Evolutionary conservation across 2,329 filamentous ascomycete genomes (phyloP), one percentile per base, ranked within the genome.

Genomic region (Fusarium miscanthi): DNA sequence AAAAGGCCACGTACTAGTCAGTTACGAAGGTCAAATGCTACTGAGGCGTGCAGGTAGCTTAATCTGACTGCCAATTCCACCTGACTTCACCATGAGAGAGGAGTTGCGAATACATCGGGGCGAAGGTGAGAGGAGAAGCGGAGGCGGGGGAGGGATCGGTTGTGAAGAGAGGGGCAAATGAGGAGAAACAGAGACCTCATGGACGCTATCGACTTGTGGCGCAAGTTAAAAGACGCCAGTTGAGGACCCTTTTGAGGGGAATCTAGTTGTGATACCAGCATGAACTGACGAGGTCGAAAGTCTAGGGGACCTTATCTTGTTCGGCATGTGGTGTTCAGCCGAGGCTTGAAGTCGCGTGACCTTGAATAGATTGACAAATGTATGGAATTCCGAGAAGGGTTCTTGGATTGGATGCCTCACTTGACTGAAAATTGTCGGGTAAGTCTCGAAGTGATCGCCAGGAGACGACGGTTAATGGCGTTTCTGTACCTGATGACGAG

Each of bases 401-500:
- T 51, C 30, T 63, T 40, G 42, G 19, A n/a, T 48, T 66, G 49
- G 54, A 67, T 49, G 45, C 30, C 49, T 31, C 27, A 42, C 35
- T 48, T 53, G 14, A 30, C 19, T 42, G 48, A 35, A 40, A 59
- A 33, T 23, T 31, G 27, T 16, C 30, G 58, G 25, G 12, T 5
- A 37, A 33, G 51, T 40, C 52, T 52, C 45, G 33, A 65, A 61
- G n/a, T 37, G 59, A 65, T 57, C 58, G 51, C 59, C 49, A 69
- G 53, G 59, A 65, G 63, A 69, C 57, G 49, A 52, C 42, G 58
- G 35, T 48, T 66, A 40, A 70, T 65, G 46, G 65, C 59, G 66
- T 70, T 23, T 43, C 59, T 54, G 66, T 70, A 37, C 66, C 66
- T 69, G 66, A 54, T 65, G 66, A 69, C 59, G 65, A 66, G 56